Percentiles rank a stretch among this genome's conserved stretches.
phyloP scores from a whole-genome alignment of 257 asterid species.

The Cruciata laevipes region DNA sequence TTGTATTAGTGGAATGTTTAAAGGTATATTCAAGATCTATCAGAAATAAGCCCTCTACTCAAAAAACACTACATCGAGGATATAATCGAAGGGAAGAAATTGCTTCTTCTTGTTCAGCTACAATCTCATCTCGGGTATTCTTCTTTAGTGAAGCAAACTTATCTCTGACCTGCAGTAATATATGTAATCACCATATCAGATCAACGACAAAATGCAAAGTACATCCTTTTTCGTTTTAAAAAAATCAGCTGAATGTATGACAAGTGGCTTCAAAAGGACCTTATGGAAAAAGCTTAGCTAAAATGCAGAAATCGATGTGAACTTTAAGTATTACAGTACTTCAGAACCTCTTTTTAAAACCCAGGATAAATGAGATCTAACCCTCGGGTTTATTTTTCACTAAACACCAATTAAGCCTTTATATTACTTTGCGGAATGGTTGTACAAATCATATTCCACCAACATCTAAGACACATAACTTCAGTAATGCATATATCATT shows the following conservation, averaged over 20 bases:
- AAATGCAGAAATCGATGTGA: background rate
- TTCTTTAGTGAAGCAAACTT: conserved; percentile 76
- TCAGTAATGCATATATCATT: background rate
- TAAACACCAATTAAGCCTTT: background rate
- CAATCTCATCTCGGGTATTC: conserved; percentile 77
- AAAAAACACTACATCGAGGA: conserved; percentile 4
- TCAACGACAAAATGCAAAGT: background rate
- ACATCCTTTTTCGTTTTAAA: background rate
- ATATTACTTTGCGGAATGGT: background rate
- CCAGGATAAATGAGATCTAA: background rate
- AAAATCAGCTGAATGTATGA: background rate
- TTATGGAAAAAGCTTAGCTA: background rate
- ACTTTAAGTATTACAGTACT: background rate
- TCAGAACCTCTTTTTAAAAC: background rate
- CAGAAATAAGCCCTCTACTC: background rate
- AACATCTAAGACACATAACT: background rate
- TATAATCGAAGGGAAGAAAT: conserved; percentile 15
- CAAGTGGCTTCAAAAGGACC: background rate
- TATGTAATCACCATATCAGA: conserved; percentile 1
- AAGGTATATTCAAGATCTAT: background rate
- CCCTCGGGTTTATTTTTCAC: background rate
- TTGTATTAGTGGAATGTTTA: background rate
- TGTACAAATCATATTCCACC: background rate
- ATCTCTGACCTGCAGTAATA: conserved; percentile 65
- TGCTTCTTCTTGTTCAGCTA: conserved; percentile 89